Evolutionary conservation across 1,284 basidiomycete genomes (phyloP).

Genomic region (Sphaerobolus stellatus): DNA sequence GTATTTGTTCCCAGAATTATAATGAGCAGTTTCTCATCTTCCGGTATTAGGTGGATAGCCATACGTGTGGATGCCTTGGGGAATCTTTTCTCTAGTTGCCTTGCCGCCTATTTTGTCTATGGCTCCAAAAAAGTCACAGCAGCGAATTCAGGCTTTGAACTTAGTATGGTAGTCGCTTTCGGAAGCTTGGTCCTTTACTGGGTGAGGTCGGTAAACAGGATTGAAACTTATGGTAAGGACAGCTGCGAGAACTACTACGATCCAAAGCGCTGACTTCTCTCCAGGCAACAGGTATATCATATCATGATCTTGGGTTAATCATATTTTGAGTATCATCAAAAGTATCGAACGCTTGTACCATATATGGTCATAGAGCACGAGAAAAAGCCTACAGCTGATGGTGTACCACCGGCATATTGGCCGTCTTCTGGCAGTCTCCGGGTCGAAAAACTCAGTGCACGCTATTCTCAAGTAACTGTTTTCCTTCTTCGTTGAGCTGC

Average conservation of each 20-base stretch:
- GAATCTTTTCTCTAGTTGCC: not conserved
- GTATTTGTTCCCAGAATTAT: not conserved
- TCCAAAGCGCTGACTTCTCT: not conserved
- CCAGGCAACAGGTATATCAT: not conserved
- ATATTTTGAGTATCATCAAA: not conserved
- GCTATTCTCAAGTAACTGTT: conserved; percentile 10
- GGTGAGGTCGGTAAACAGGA: not conserved
- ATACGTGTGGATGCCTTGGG: conserved; percentile 10
- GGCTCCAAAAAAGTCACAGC: not conserved
- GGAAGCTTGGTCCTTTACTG: not conserved
- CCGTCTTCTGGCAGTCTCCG: conserved; percentile 39
- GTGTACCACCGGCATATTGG: conserved; percentile 43
- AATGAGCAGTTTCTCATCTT: not conserved
- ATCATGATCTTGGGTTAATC: not conserved
- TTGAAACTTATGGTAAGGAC: not conserved
- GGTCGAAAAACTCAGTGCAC: conserved; percentile 28
- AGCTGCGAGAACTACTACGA: not conserved
- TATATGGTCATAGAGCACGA: conserved; percentile 45
- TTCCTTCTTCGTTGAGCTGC: not conserved
- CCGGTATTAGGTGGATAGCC: conserved; percentile 5
- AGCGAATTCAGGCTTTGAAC: not conserved
- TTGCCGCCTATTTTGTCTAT: conserved; percentile 12
- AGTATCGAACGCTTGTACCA: conserved; percentile 41
- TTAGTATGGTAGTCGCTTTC: not conserved
- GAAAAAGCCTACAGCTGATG: conserved; percentile 23